phyloP scores from a whole-genome alignment of 176 grass and related monocot species.

The Pontederia paniculata region DNA sequence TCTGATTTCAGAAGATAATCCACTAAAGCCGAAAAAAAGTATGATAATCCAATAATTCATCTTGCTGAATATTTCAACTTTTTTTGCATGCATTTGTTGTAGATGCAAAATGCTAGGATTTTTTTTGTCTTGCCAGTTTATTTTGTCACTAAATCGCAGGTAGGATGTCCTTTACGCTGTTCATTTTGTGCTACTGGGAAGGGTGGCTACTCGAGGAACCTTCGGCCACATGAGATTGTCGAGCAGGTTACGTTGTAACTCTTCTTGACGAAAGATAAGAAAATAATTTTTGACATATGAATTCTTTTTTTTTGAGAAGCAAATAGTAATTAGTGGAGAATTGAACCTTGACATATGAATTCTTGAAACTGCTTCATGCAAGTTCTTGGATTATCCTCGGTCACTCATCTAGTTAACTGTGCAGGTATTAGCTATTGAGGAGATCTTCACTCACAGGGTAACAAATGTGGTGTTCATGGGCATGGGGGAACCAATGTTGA shows the following conservation, averaged over 20 bases:
- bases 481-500: slow-evolving; percentile 96
- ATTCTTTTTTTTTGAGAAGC: no score
- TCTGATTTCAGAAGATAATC: neutral
- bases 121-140: no score
- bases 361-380: neutral
- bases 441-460: slow-evolving; percentile 77
- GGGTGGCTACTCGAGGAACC: slow-evolving; percentile 83
- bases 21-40: no score
- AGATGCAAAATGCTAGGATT: no score
- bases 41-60: no score
- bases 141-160: slow-evolving; percentile 20
- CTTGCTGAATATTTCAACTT: no score
- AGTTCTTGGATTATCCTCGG: neutral
- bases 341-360: no score
- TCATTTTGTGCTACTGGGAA: no score
- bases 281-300: no score
- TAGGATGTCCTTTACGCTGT: slow-evolving; percentile 45
- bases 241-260: slow-evolving; percentile 41
- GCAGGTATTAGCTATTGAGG: slow-evolving; percentile 79
- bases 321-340: no score
- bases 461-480: slow-evolving; percentile 99
- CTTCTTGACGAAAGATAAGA: no score
- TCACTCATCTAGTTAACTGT: slow-evolving; percentile 5
- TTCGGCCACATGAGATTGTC: slow-evolving; percentile 67
- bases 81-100: no score